Evolutionary conservation across 2,329 filamentous ascomycete genomes (phyloP), one percentile per base, ranked within the genome.

Genomic region (Diatrype stigma): DNA sequence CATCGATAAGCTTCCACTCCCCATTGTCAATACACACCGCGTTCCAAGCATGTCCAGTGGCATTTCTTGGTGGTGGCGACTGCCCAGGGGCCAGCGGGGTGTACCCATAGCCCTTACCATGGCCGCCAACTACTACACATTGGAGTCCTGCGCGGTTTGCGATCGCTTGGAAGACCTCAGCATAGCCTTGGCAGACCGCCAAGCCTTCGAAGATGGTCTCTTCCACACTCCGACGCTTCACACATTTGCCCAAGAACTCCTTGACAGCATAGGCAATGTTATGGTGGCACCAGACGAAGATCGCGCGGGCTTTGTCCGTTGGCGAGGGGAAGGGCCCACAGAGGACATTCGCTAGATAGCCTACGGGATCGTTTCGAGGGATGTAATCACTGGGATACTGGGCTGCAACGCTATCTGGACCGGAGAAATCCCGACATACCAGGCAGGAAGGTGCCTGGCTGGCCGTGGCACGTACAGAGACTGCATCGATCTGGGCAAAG

Each of bases 231-330:
- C 83, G 84, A 7, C 80, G 75, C 55, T 84, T 78, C 30, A 96
- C 74, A 45, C 75, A 83, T 34, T 85, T 81, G 51, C 78, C 81
- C 64, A 95, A 95, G 73, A 96, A 96, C 22, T 85, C 80, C 23
- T 82, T 78, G 0, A 84, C 83, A 65, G 97, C 90, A 67, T 97
- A 99, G 45, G 78, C 79, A 51, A 99, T 85, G 61, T 97, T 97
- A 69, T 97, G 86, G 70, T 97, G 93, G 38, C 92, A 84, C 94
- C 94, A 99, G 1, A 89, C 90, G 66, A 97, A 97, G 53, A 99
- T 89, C 2, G 85, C 90, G 26, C 94, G 81, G 2, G 94, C 93
- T 72, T 96, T 96, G 69, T 97, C 93, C 0, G 93, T 96, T 1
- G 76, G 73, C 1, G 90, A 96, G 1, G 83, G 71, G 64, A 97